Percentiles rank a stretch among this genome's conserved stretches.
phyloP scores from a whole-genome alignment of 768 basidiomycete genomes.

The Glaciozyma antarctica region DNA sequence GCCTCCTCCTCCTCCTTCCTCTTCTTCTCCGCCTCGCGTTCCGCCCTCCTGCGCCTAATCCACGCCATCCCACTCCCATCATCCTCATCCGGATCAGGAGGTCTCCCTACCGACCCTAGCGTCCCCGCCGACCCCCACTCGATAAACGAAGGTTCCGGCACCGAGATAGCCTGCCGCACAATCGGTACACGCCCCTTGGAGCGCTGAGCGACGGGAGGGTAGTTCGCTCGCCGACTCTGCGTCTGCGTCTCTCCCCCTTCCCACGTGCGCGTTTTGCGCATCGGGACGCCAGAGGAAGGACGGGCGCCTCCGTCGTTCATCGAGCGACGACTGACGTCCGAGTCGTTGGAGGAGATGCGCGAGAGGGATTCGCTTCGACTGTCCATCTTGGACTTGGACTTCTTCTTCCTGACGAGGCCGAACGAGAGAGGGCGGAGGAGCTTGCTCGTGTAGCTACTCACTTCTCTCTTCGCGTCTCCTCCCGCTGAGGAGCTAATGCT shows the following conservation, averaged over 20 bases:
- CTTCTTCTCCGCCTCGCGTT: constrained; percentile 8
- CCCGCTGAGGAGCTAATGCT: not conserved
- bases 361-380: not conserved
- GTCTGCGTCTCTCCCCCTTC: constrained; percentile 13
- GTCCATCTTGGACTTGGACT: not conserved
- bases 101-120: not conserved
- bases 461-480: not conserved
- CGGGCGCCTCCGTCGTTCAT: not conserved
- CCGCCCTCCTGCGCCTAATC: constrained; percentile 9
- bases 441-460: constrained; percentile 5
- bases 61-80: constrained; percentile 27
- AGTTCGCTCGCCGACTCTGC: constrained; percentile 2
- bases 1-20: constrained; percentile 4
- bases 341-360: constrained; percentile 9
- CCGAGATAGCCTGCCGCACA: constrained; percentile 1
- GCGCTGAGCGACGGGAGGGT: constrained; percentile 30
- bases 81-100: not conserved
- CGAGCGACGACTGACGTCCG: not conserved
- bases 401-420: not conserved
- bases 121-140: constrained; percentile 18
- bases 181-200: constrained; percentile 2
- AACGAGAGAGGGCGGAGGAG: not conserved
- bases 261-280: constrained; percentile 28
- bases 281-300: constrained; percentile 21
- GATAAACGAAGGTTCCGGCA: constrained; percentile 14